Percentiles rank a stretch among this genome's conserved stretches.
Conservation (phyloP, 768 basidiomycete species). For the Sporobolomyces roseus region DNA sequence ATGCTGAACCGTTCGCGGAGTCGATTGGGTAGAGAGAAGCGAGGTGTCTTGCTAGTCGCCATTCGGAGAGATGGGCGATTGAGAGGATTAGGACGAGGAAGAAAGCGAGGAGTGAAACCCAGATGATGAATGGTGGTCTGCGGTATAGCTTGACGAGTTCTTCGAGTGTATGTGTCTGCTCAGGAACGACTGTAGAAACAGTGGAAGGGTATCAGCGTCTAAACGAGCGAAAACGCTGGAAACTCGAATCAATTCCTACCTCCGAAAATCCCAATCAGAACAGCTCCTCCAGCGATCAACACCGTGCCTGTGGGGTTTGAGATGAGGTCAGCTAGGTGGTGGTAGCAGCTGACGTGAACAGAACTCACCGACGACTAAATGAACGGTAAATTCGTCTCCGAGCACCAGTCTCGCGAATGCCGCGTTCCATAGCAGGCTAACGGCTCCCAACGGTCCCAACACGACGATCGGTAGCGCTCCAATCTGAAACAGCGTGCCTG, state of each 20-base stretch:
- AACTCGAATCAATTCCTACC: conserved; percentile 7
- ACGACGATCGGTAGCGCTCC: conserved; percentile 91
- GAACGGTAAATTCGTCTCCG: conserved; percentile 76
- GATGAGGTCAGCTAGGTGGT: background rate
- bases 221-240: background rate
- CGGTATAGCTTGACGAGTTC: conserved; percentile 73
- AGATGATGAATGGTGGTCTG: conserved; percentile 71
- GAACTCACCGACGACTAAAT: conserved; percentile 71
- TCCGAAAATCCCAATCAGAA: conserved; percentile 84
- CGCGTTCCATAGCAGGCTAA: conserved; percentile 92
- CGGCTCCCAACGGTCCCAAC: conserved; percentile 85
- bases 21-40: background rate
- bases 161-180: conserved; percentile 77
- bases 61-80: conserved; percentile 53
- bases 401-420: conserved; percentile 80
- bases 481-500: conserved; percentile 74
- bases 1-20: too few species aligned
- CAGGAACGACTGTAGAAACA: conserved; percentile 62
- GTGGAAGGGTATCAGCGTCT: background rate
- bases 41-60: conserved; percentile 14
- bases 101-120: conserved; percentile 69
- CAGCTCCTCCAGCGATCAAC: conserved; percentile 80
- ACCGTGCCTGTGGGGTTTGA: conserved; percentile 54
- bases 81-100: conserved; percentile 61
- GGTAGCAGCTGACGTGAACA: too few species aligned